These are phyloP conservation scores for Tolypocladium paradoxum DNA, from an alignment of 2,329 filamentous ascomycete genomes.

Conservation along the genomic window DNA sequence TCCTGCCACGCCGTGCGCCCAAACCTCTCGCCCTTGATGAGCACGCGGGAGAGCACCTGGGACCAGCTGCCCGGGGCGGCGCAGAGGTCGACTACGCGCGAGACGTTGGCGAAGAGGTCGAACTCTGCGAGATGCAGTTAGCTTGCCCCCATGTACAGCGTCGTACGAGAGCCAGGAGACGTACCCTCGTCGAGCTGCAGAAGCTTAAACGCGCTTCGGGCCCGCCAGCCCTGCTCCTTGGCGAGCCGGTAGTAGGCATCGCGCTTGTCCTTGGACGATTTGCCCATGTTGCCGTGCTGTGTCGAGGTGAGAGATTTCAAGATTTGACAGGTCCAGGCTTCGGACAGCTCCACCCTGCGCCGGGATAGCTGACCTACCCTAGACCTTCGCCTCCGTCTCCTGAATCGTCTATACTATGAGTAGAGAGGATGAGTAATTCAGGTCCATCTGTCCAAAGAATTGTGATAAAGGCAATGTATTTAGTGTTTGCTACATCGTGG, in stretches of 20 bases:
- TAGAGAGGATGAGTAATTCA: no score
- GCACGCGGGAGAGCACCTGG: constrained; percentile 83
- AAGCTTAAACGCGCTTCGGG: constrained; percentile 91
- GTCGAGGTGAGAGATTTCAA: neutral
- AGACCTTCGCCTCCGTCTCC: neutral
- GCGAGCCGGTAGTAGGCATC: constrained; percentile 96
- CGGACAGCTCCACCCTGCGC: neutral
- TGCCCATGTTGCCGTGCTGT: constrained; percentile 55
- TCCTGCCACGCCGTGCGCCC: constrained; percentile 81
- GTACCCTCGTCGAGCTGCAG: constrained; percentile 77
- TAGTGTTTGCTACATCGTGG: no score
- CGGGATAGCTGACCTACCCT: neutral
- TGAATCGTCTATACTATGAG: no score
- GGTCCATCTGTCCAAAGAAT: no score
- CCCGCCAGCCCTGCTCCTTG: constrained; percentile 98
- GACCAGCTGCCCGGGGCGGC: constrained; percentile 96
- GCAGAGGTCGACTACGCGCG: constrained; percentile 88
- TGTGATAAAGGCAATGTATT: no score
- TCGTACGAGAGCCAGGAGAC: neutral
- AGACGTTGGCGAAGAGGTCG: constrained; percentile 82
- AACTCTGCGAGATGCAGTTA: constrained; percentile 52
- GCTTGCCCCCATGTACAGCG: neutral
- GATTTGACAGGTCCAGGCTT: neutral
- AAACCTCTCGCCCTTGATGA: constrained; percentile 90
- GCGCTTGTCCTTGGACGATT: constrained; percentile 97